Conservation (phyloP, 805 yeast species). For the Kodamaea laetipori region DNA sequence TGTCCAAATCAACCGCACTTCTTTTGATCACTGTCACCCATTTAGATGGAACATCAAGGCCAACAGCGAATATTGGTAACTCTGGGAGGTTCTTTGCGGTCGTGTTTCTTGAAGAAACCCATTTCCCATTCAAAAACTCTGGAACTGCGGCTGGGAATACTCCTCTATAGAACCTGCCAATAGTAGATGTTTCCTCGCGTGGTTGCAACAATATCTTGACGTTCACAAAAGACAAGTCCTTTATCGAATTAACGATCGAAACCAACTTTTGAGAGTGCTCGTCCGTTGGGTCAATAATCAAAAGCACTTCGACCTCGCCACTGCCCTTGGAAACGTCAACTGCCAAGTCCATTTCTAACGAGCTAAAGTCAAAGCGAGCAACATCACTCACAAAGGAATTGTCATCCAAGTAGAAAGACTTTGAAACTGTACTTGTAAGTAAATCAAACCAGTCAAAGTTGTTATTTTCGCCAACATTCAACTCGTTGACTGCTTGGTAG, state of each 20-base stretch:
- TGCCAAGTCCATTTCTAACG: constrained; percentile 30
- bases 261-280: constrained; percentile 67
- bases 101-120: not conserved
- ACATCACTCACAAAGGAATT: constrained; percentile 42
- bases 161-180: constrained; percentile 62
- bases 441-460: constrained; percentile 51
- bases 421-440: constrained; percentile 44
- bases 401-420: constrained; percentile 46
- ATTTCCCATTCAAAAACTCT: constrained; percentile 22
- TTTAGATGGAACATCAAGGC: constrained; percentile 59
- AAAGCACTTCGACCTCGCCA: constrained; percentile 54
- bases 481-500: constrained; percentile 20
- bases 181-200: constrained; percentile 44
- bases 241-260: constrained; percentile 44
- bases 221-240: constrained; percentile 51
- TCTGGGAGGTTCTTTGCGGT: constrained; percentile 43
- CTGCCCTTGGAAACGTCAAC: constrained; percentile 24
- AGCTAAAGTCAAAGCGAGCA: constrained; percentile 49
- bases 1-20: constrained; percentile 60
- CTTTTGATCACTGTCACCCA: constrained; percentile 66
- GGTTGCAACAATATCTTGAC: constrained; percentile 64
- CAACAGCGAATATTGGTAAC: constrained; percentile 52
- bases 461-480: constrained; percentile 20
- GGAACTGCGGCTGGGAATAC: constrained; percentile 37
- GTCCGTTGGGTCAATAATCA: constrained; percentile 71